phyloP scores from a whole-genome alignment of 306 rosid genomes.

The Dalbergia cochinchinensis region DNA sequence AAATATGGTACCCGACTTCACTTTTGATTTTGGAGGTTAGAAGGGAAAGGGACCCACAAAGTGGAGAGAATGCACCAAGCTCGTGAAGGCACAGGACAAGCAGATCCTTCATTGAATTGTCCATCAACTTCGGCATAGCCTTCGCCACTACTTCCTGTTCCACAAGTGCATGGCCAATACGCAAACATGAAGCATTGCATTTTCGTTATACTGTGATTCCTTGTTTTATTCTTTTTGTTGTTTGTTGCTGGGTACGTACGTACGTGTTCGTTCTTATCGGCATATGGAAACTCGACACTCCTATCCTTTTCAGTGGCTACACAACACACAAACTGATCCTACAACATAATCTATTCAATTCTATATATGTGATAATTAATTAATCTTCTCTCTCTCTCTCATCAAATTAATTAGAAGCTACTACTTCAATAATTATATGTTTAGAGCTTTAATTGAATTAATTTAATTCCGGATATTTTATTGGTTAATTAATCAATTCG shows the following conservation, averaged over 20 bases:
- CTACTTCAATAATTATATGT: no score
- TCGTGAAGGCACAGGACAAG: slow-evolving; percentile 1
- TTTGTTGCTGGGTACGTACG: slow-evolving; percentile 22
- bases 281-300: not conserved
- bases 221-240: slow-evolving; percentile 33
- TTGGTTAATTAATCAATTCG: no score
- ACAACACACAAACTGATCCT: not conserved
- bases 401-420: no score
- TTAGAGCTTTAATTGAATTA: no score
- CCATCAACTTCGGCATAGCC: not conserved
- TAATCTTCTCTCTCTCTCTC: no score
- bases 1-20: no score
- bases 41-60: no score
- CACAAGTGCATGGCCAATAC: slow-evolving; percentile 26
- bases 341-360: no score
- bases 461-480: no score
- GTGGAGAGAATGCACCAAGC: not conserved
- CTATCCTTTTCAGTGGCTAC: slow-evolving; percentile 20
- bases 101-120: not conserved
- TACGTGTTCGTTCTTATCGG: not conserved
- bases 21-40: no score
- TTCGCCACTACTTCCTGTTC: not conserved
- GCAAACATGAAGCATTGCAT: not conserved
- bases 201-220: not conserved
- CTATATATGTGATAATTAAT: no score